Evolutionary conservation across 202 grass and related monocot genomes (phyloP), one percentile per base, ranked within the genome.

Genomic region (Setaria viridis): DNA sequence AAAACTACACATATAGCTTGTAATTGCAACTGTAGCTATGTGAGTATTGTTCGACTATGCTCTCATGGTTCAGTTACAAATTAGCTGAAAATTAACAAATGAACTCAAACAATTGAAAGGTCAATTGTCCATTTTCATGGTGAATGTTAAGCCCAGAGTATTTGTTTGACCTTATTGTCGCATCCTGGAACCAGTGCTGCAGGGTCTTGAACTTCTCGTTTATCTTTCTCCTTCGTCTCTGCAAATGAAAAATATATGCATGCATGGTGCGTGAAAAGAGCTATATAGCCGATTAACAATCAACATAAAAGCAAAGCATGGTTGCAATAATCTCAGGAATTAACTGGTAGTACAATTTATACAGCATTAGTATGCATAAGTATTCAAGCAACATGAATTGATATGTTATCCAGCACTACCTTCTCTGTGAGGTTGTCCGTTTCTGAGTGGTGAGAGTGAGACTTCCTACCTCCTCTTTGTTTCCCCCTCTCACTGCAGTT

Each of bases 111-210:
- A 51, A 57, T n/a, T 57, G 54, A 57, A 2, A n/a, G 54, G 20
- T 16, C 20, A 9, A 21, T 9, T 58, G 19, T 21, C 0, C 7
- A 54, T 54, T 59, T 21, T 12, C 58, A 62, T 30, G 21, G 9
- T 11, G 11, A 0, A 62, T 62, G 21, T 62, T 5, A 62, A 30
- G 21, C 21, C 58, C 21, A 10, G 58, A 12, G 9, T 30, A 11
- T 62, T 30, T 30, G 2, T 62, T 62, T 60, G 58, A 65, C 62
- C 62, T 62, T 62, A 12, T 65, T 7, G 6, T 79, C 13, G 59
- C 75, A 84, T 39, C 81, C 67, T 58, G 87, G 87, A 15, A 88
- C 81, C 25, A 88, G 75, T 67, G 58, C 7, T 88, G 75, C 39
- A 88, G 68, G 0, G 75, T 68, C 81, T 58, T 84, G 6, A 88